A percentile compares a stretch with the other conserved stretches of the same genome.
Evolutionary conservation across 192 early-diverging fungal genomes (phyloP).

Genomic region (Diversispora epigaea): DNA sequence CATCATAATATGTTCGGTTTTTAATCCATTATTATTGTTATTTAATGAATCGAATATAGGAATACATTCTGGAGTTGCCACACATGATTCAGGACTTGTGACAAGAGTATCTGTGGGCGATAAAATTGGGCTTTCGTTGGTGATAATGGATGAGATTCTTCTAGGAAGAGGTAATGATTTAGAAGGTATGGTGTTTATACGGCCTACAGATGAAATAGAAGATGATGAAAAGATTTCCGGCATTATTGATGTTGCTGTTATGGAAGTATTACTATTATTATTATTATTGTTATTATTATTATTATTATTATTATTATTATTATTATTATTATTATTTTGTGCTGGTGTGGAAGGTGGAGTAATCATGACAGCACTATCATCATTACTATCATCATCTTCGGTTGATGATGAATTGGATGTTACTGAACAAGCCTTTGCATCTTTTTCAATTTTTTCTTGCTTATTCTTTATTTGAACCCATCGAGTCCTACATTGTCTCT

Average conservation of each 20-base stretch:
- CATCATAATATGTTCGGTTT: too few species aligned
- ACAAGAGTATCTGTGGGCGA: neutral
- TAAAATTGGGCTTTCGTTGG: neutral
- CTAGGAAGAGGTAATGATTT: neutral
- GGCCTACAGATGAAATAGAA: too few species aligned
- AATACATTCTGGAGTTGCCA: neutral
- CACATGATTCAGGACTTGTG: neutral
- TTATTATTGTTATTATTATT: neutral
- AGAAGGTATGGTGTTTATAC: too few species aligned
- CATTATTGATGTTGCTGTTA: too few species aligned
- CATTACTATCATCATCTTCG: neutral
- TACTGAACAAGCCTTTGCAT: neutral
- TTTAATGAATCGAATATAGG: neutral
- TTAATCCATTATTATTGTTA: neutral
- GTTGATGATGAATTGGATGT: neutral
- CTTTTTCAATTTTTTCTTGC: constrained; percentile 35
- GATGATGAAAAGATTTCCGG: too few species aligned
- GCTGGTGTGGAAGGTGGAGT: constrained; percentile 15
- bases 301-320: neutral
- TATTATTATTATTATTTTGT: too few species aligned
- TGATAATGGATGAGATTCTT: neutral
- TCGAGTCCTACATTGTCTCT: constrained; percentile 58
- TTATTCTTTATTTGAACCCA: constrained; percentile 58
- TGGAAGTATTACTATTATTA: neutral
- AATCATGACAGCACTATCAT: neutral